These are phyloP conservation scores for Aureobasidium sp. DNA, from an alignment of 2,329 filamentous ascomycete species.

Conservation along the genomic window DNA sequence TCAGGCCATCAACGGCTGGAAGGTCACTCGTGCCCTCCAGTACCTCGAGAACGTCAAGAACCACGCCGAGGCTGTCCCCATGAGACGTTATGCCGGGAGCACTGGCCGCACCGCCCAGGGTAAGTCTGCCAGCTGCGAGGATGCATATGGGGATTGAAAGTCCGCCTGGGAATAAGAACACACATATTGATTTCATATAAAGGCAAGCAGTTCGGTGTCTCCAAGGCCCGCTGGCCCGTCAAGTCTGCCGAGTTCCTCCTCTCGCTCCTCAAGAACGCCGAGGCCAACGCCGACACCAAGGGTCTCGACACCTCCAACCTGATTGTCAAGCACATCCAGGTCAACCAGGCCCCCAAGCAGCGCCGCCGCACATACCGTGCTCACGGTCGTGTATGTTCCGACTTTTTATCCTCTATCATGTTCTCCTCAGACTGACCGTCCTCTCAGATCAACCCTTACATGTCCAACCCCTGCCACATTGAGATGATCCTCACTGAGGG, in stretches of 20 bases:
- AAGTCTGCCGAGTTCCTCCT: constrained; percentile 99
- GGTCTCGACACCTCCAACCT: constrained; percentile 96
- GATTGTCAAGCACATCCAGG: constrained; percentile 99
- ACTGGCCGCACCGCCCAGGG: constrained; percentile 96
- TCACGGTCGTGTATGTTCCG: constrained; percentile 88
- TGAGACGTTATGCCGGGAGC: constrained; percentile 94
- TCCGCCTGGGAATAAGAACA: constrained; percentile 20
- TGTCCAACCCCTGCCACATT: constrained; percentile 99
- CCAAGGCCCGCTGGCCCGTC: constrained; percentile 96
- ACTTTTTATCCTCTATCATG: neutral
- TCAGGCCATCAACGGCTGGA: constrained; percentile 99
- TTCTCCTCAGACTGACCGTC: neutral
- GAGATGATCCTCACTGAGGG: constrained; percentile 98
- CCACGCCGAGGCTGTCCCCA: constrained; percentile 95
- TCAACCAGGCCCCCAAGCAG: constrained; percentile 99
- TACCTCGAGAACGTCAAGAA: constrained; percentile 98
- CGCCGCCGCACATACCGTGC: constrained; percentile 98
- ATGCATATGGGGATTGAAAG: constrained; percentile 27
- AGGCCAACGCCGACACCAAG: constrained; percentile 95
- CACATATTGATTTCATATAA: constrained; percentile 26
- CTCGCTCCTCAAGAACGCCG: constrained; percentile 93
- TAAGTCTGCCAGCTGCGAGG: constrained; percentile 51
- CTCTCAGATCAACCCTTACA: constrained; percentile 95
- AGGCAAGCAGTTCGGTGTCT: constrained; percentile 99
- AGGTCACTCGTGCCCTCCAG: constrained; percentile 85